Evolutionary conservation across 2,329 filamentous ascomycete genomes (phyloP).

Genomic region (Calonectria multiphialidica): DNA sequence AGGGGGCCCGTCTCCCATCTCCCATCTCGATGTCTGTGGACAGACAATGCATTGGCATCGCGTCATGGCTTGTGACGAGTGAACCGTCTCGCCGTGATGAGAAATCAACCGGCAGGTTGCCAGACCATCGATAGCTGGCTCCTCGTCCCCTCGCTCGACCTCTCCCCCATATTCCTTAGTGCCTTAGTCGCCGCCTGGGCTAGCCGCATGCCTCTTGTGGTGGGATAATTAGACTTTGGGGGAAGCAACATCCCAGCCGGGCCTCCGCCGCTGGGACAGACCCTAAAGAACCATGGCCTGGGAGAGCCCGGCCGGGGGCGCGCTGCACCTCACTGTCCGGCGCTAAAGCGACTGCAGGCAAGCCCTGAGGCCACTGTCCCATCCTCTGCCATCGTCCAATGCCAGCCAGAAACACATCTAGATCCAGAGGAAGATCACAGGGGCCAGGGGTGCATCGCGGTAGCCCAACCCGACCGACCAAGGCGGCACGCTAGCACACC

Average conservation of each 20-base stretch:
- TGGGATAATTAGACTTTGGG: not conserved
- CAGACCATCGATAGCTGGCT: not conserved
- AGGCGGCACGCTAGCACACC: not conserved
- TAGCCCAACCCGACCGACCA: not conserved
- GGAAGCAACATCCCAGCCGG: not conserved
- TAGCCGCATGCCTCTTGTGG: not conserved
- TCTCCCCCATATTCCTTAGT: not conserved
- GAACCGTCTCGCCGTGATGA: not conserved
- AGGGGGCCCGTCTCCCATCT: not conserved
- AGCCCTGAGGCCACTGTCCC: not conserved
- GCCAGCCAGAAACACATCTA: not conserved
- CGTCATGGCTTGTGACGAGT: not conserved
- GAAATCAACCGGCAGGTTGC: not conserved
- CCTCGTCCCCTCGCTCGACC: not conserved
- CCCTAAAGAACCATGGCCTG: conserved; percentile 4
- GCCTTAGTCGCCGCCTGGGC: not conserved
- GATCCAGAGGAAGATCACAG: conserved; percentile 19
- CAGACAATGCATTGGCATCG: not conserved
- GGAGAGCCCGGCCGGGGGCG: not conserved
- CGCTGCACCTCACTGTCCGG: not conserved
- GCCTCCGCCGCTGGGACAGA: not conserved
- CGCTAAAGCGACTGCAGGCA: not conserved
- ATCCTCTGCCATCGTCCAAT: not conserved
- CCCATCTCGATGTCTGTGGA: not conserved
- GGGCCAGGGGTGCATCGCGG: conserved; percentile 13